Evolutionary conservation across 495 filamentous ascomycete species (phyloP), one percentile per base, ranked within the genome.

Genomic region (Niebla homalea): DNA sequence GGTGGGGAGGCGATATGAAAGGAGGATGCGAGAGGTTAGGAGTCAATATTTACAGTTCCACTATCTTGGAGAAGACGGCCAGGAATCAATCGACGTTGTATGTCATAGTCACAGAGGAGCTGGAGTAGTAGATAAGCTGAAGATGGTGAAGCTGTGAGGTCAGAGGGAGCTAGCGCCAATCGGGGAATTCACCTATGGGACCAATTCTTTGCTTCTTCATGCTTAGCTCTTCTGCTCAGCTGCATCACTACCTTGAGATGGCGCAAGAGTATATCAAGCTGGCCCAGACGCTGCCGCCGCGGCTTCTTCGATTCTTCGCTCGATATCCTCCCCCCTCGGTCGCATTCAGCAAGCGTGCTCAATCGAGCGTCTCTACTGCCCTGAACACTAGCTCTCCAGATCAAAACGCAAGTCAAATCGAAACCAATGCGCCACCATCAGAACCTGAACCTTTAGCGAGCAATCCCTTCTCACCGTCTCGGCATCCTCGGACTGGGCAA

Each of bases 251-350:
- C 21, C 18, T 10, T 41, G 54, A 51, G 55, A 40, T 46, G 42
- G 46, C 57, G 57, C 48, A 67, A 62, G 49, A 70, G 43, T 76
- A 73, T 58, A 64, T 84, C 51, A 64, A 72, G 49, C 73, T 89
- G 49, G 85, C 82, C 23, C 70, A 76, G 60, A 64, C 73, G 35
- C 75, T 89, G 16, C 92, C 88, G 15, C 66, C 72, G 18, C 80
- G 81, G 16, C 76, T 98, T n/a, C 77, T 77, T 51, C 80, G 80
- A 53, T 95, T 98, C 76, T 87, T 98, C 66, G 80, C 83, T 35
- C 80, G 83, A 52, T 95, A 88, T 60, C 92, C 90, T 21, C 89
- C 90, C 23, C 67, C 48, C 36, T 46, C 49, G 61, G 60, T 23
- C 55, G 49, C 54, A 54, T 67, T 43, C 63, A 70, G 46, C 56